Conservation (phyloP, 2,329 filamentous ascomycete species). For the Talaromyces sp. region DNA sequence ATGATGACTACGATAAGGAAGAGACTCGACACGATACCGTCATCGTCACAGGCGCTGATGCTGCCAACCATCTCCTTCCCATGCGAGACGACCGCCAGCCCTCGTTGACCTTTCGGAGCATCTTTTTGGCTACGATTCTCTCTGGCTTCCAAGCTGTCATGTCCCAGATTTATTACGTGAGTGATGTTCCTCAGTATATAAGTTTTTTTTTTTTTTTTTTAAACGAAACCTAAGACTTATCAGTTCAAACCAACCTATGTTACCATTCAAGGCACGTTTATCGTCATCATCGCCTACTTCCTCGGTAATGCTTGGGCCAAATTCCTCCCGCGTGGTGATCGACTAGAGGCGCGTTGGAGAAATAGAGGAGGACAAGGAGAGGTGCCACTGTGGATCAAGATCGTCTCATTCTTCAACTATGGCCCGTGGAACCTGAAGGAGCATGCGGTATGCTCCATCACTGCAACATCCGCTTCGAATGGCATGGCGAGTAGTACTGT, state of each 20-base stretch:
- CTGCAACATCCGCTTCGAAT: slow-evolving; percentile 51
- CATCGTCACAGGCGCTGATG: slow-evolving; percentile 51
- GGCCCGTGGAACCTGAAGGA: slow-evolving; percentile 54
- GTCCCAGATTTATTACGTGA: slow-evolving; percentile 51
- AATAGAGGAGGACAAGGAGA: slow-evolving; percentile 38
- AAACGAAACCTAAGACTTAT: slow-evolving; percentile 9
- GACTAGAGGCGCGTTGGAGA: slow-evolving; percentile 46
- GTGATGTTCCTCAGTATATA: slow-evolving; percentile 14
- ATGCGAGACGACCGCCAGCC: slow-evolving; percentile 51
- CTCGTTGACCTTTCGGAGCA: slow-evolving; percentile 50
- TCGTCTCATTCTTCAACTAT: slow-evolving; percentile 46
- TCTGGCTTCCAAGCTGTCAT: slow-evolving; percentile 53
- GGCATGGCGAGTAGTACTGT: slow-evolving; percentile 39
- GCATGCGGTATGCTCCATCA: slow-evolving; percentile 52
- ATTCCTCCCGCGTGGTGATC: slow-evolving; percentile 50
- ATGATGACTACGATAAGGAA: slow-evolving; percentile 33
- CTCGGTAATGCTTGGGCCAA: slow-evolving; percentile 47
- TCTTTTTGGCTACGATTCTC: slow-evolving; percentile 48
- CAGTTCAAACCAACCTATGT: slow-evolving; percentile 51
- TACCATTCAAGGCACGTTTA: slow-evolving; percentile 51
- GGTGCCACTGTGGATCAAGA: slow-evolving; percentile 39
- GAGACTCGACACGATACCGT: slow-evolving; percentile 41
- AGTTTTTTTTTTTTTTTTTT: too few species aligned
- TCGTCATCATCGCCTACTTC: slow-evolving; percentile 55
- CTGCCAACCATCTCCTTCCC: slow-evolving; percentile 46